Evolutionary conservation across 1,284 basidiomycete genomes (phyloP).

Genomic region (Grifola frondosa): DNA sequence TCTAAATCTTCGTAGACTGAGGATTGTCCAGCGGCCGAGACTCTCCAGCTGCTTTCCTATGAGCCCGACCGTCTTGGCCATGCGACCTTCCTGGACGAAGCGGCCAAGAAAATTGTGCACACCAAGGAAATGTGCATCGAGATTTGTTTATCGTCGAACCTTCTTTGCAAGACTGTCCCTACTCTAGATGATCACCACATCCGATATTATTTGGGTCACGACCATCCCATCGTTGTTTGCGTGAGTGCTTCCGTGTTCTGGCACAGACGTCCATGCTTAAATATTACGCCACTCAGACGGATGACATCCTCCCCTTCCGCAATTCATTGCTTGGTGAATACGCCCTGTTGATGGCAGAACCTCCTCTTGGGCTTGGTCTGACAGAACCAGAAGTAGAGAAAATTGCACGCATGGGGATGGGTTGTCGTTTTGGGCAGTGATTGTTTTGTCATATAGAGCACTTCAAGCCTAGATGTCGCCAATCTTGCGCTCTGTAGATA

Average conservation of each 20-base stretch:
- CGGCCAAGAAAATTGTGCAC: slow-evolving; percentile 56
- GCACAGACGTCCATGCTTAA: neutral
- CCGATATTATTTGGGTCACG: slow-evolving; percentile 56
- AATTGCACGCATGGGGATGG: slow-evolving; percentile 65
- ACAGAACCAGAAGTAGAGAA: slow-evolving; percentile 52
- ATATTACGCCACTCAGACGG: slow-evolving; percentile 53
- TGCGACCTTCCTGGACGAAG: slow-evolving; percentile 74
- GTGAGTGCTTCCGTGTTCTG: slow-evolving; percentile 44
- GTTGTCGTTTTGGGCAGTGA: slow-evolving; percentile 29
- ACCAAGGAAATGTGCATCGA: slow-evolving; percentile 67
- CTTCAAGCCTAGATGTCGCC: neutral
- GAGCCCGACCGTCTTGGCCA: slow-evolving; percentile 74
- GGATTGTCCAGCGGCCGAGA: slow-evolving; percentile 56
- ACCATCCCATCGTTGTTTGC: slow-evolving; percentile 74
- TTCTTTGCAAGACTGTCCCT: slow-evolving; percentile 73
- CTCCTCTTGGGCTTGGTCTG: slow-evolving; percentile 69
- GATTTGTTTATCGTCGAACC: slow-evolving; percentile 80
- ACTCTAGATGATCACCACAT: slow-evolving; percentile 72
- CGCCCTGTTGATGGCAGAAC: slow-evolving; percentile 67
- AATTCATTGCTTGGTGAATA: slow-evolving; percentile 75
- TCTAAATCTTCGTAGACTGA: neutral
- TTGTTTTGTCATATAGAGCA: neutral
- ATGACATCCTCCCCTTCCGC: slow-evolving; percentile 75
- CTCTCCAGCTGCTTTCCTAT: slow-evolving; percentile 61
- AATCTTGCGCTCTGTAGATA: neutral